Base-by-base conservation (phyloP, 371 early-diverging fungal species). In the Mortierella sp. region DNA sequence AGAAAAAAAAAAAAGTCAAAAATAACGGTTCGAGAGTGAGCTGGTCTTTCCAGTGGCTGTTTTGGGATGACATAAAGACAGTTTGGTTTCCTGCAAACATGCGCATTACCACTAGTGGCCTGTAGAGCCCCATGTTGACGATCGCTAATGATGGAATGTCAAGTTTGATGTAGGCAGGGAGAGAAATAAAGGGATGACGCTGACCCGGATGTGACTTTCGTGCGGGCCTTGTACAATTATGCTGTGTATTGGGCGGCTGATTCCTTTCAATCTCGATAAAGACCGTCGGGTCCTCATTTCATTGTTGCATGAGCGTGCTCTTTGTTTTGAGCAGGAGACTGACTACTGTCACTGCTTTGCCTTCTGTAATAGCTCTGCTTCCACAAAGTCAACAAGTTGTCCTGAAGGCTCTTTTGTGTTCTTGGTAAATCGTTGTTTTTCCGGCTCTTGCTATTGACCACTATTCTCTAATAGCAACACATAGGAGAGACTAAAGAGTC, bases 171-270 rank as follows among this genome's bases (percentile, higher is more conserved):
- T n/a, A n/a, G n/a, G n/a, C n/a, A n/a, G n/a, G n/a, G n/a, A 14
- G 21, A 23, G 45, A 44, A 18, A 47, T 55, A 46, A 23, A 47
- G 48, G 2, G 25, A 48, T 21, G 4, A 57, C n/a, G n/a, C n/a
- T n/a, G n/a, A n/a, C n/a, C n/a, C n/a, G 37, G 3, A 37, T 37
- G 37, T 37, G 37, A 37, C 37, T 75, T 52, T 83, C 83, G n/a
- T n/a, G n/a, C n/a, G n/a, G n/a, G n/a, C n/a, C n/a, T n/a, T 29
- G 75, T 72, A 47, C 70, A 29, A 65, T 77, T 64, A 53, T 84
- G 83, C 37, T 37, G 37, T 37, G 37, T 37, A 37, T 9, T 9
- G 37, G n/a, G n/a, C n/a, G n/a, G n/a, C n/a, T n/a, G n/a, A n/a
- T n/a, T n/a, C n/a, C n/a, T n/a, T n/a, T n/a, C n/a, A n/a, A n/a